Evolutionary conservation across 768 basidiomycete species (phyloP), one percentile per base, ranked within the genome.

Genomic region (Hygrophoropsis aurantiaca): DNA sequence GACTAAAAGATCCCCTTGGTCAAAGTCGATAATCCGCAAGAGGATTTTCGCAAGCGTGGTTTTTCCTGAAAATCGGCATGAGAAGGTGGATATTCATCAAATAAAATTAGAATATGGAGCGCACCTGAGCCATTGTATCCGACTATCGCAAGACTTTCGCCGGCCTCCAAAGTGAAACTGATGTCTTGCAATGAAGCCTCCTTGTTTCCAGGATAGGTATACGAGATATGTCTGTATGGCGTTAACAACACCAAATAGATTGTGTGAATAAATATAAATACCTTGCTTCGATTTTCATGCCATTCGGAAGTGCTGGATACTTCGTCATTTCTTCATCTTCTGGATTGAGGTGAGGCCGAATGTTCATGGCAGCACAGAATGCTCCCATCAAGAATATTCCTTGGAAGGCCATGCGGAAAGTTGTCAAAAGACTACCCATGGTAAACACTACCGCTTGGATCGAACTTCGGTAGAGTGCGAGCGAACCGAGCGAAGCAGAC

Each of bases 321-420:
- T 60, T 66, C 33, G 77, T 67, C 20, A 62, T 58, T 40, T 82
- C 75, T 41, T 81, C 78, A 21, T 77, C 69, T 42, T 66, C 67
- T 25, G 88, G 88, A 51, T 85, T 79, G 32, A 92, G 63, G 53
- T 75, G 75, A 21, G 87, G 87, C 53, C 80, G 78, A 51, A 91
- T 67, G 53, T 78, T 75, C 73, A 82, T 83, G 40, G 86, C 84
- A 37, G 88, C 88, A 57, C 80, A 83, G 60, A 91, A 94, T 6
- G 91, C 90, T 40, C 85, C 86, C 82, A 93, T 85, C 49, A 90
- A 72, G 69, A 94, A 94, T 41, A 93, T 77, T 25, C 82, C 81
- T 64, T 94, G 90, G 57, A 86, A 91, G n/a, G 82, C 81, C 82
- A 85, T 83, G 47, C 79, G 80, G 20, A 75, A 61, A 4, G 83